These are phyloP conservation scores for Ogataea philodendri DNA, from an alignment of 805 yeast species.

Conservation along the genomic window DNA sequence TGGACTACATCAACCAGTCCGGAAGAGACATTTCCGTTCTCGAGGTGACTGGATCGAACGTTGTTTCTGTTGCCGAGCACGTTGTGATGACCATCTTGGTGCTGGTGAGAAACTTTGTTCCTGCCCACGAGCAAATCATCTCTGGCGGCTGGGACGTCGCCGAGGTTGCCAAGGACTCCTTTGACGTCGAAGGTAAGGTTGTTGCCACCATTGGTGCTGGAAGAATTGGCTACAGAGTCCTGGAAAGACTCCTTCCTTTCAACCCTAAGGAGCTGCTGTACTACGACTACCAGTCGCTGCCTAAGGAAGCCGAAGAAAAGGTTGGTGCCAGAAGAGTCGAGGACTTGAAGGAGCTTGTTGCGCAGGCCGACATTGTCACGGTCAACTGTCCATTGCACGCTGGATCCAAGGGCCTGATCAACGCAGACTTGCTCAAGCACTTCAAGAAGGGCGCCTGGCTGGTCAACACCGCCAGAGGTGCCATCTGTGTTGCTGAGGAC, in stretches of 20 bases:
- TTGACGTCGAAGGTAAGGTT: constrained; percentile 72
- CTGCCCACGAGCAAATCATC: constrained; percentile 69
- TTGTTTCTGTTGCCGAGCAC: constrained; percentile 78
- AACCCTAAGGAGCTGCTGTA: constrained; percentile 71
- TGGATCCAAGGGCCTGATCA: constrained; percentile 62
- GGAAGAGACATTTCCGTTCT: constrained; percentile 62
- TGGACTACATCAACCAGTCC: constrained; percentile 58
- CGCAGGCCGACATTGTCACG: constrained; percentile 69
- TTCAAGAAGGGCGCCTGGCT: constrained; percentile 73
- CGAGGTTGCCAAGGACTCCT: constrained; percentile 67
- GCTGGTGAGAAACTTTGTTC: constrained; percentile 73
- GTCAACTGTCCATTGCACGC: constrained; percentile 77
- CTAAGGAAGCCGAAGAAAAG: constrained; percentile 54
- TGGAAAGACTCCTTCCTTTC: constrained; percentile 69
- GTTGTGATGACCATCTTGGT: constrained; percentile 70
- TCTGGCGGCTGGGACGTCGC: constrained; percentile 75
- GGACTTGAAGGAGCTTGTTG: constrained; percentile 60
- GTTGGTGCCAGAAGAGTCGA: constrained; percentile 62
- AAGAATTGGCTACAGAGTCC: constrained; percentile 73
- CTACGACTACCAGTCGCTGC: constrained; percentile 71
- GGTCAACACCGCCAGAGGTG: constrained; percentile 81
- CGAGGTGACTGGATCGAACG: constrained; percentile 83
- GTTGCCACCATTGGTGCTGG: constrained; percentile 83
- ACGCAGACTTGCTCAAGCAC: constrained; percentile 62
- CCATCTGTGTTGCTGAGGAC: constrained; percentile 69